These are phyloP conservation scores for Spirogloea muscicola DNA, from an alignment of 139 green algal species.

Conservation along the genomic window DNA sequence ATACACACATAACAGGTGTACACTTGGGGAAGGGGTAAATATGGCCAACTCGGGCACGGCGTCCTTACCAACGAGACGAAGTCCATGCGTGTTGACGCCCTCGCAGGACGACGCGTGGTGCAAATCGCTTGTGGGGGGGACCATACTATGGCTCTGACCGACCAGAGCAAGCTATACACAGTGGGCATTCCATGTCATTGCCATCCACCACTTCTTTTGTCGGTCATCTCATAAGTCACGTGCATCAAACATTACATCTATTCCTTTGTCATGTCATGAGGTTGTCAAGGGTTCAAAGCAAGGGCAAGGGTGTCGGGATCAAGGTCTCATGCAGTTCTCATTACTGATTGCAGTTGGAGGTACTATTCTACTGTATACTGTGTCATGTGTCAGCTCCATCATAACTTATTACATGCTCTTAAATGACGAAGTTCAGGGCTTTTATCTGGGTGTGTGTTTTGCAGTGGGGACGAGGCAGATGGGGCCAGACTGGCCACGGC, in stretches of 20 bases:
- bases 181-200: constrained; percentile 20
- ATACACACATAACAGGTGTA: no score
- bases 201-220: neutral
- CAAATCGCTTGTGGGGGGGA: constrained; percentile 65
- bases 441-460: neutral
- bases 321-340: no score
- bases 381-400: neutral
- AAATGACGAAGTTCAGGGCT: neutral
- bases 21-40: constrained; percentile 74
- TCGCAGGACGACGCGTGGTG: constrained; percentile 61
- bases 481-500: constrained; percentile 65
- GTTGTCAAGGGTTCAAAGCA: no score
- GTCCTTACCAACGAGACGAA: constrained; percentile 27
- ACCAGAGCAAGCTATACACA: constrained; percentile 60
- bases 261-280: no score
- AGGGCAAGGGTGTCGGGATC: no score
- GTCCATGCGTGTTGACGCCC: constrained; percentile 44
- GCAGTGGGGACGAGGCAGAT: constrained; percentile 59
- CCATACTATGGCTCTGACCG: constrained; percentile 63
- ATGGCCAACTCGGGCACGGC: constrained; percentile 66
- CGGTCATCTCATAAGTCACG: neutral
- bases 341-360: no score
- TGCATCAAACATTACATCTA: no score
- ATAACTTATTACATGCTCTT: no score
- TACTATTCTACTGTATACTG: neutral